Evolutionary conservation across 2,329 filamentous ascomycete species (phyloP).

Genomic region (Fusarium nygamai): DNA sequence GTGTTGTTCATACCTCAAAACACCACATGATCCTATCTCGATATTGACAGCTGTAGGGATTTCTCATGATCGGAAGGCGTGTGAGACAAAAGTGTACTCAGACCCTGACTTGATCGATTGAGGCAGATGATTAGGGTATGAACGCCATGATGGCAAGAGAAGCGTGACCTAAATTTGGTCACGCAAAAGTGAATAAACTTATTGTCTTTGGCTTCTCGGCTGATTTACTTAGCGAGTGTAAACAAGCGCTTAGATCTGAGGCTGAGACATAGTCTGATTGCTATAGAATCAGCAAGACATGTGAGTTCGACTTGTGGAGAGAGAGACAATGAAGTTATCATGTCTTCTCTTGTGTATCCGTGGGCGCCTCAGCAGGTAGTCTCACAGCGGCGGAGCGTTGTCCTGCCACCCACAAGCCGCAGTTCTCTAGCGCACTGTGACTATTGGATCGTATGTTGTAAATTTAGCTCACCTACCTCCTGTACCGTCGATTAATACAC

Average conservation of each 20-base stretch:
- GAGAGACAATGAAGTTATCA: not conserved
- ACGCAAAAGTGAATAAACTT: conserved; percentile 18
- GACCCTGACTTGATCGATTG: conserved; percentile 34
- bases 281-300: not conserved
- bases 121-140: conserved; percentile 42
- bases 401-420: conserved; percentile 19
- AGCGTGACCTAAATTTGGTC: conserved; percentile 35
- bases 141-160: conserved; percentile 17
- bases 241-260: not conserved
- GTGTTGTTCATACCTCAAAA: conserved; percentile 17
- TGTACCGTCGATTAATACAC: not conserved
- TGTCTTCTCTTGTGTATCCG: not conserved
- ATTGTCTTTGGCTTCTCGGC: not conserved
- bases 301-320: conserved; percentile 19
- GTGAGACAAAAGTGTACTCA: conserved; percentile 32
- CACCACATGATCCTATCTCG: conserved; percentile 19
- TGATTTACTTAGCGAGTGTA: not conserved
- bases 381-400: conserved; percentile 19
- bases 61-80: conserved; percentile 24
- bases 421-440: not conserved
- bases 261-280: conserved; percentile 15
- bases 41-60: conserved; percentile 2
- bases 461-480: not conserved
- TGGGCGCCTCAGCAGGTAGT: conserved; percentile 23
- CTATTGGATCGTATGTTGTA: not conserved